Evolutionary conservation across 2,329 filamentous ascomycete genomes (phyloP), one percentile per base, ranked within the genome.

Genomic region (Phaeosphaeriaceae sp.): DNA sequence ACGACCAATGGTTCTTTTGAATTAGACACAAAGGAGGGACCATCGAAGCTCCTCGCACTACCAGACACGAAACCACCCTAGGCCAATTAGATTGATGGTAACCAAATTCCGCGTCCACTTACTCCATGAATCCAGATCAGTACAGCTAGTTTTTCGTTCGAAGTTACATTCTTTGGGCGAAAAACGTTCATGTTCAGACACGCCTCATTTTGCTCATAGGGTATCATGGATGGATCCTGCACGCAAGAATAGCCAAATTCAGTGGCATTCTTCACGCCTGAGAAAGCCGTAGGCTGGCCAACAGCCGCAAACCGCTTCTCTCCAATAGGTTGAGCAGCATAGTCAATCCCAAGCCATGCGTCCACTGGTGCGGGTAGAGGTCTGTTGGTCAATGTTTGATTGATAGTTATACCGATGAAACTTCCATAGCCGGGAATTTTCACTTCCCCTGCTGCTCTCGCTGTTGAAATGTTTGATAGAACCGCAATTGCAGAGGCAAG

Each of bases 331-430:
- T 67, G 67, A 0, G 75, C 72, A 0, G 77, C 69, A 35, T 78
- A 79, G 56, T 78, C 76, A 21, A 79, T 76, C 1, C 77, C 77
- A 2, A 79, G 66, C 77, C 77, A 79, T 3, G 77, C 76, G 35
- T 79, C 75, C 2, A 79, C 73, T 0, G 67, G 34, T 3, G 53
- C 56, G 4, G 70, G 63, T 0, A 77, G 63, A 7, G 63, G 46
- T 15, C 67, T 62, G 39, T 72, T 71, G 23, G 66, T 76, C 29
- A 75, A 43, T 1, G 71, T 75, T 21, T 64, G 55, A 21, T 67
- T 68, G 41, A 76, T 50, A 6, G 63, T 60, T 1, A 65, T 76
- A 13, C 74, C 74, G 18, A 59, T 44, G 49, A 77, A 77, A 9
- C 52, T 66, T 16, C 74, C 75, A 37, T 76, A 76, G 6, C 66